Conservation (phyloP, 495 filamentous ascomycete species). For the Trypethelium eluteriae region DNA sequence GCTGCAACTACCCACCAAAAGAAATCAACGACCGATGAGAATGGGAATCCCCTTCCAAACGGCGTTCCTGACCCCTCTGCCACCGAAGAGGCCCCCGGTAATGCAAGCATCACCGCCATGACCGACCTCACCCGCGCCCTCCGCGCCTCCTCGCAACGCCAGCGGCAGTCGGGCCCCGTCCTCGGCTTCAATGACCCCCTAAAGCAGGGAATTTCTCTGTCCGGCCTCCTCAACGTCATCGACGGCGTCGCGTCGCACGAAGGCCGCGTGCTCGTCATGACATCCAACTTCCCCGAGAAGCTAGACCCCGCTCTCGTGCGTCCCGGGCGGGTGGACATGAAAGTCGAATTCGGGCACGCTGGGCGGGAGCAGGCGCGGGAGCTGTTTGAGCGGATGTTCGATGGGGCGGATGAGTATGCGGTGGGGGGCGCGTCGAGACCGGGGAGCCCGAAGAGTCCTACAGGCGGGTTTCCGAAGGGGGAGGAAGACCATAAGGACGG, state of each 20-base stretch:
- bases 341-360: slow-evolving; percentile 62
- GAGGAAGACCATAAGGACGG: background rate
- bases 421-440: background rate
- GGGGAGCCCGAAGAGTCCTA: background rate
- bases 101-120: background rate
- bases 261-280: slow-evolving; percentile 76
- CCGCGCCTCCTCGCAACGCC: background rate
- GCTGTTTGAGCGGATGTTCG: slow-evolving; percentile 68
- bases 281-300: slow-evolving; percentile 68
- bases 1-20: background rate
- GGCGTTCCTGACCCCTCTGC: background rate
- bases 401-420: background rate
- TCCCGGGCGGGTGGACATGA: slow-evolving; percentile 66
- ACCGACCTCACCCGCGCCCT: background rate
- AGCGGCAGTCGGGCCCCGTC: background rate
- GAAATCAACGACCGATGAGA: slow-evolving; percentile 13
- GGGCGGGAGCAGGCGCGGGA: slow-evolving; percentile 54
- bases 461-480: background rate
- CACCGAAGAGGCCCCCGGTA: background rate
- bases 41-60: background rate
- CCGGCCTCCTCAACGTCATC: slow-evolving; percentile 73
- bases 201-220: slow-evolving; percentile 55
- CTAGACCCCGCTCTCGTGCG: slow-evolving; percentile 70
- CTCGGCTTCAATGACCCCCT: slow-evolving; percentile 27
- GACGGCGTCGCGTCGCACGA: slow-evolving; percentile 78